Evolutionary conservation across 1,139 yeast species (phyloP).

Genomic region (Kurtzmaniella quercitrusa): DNA sequence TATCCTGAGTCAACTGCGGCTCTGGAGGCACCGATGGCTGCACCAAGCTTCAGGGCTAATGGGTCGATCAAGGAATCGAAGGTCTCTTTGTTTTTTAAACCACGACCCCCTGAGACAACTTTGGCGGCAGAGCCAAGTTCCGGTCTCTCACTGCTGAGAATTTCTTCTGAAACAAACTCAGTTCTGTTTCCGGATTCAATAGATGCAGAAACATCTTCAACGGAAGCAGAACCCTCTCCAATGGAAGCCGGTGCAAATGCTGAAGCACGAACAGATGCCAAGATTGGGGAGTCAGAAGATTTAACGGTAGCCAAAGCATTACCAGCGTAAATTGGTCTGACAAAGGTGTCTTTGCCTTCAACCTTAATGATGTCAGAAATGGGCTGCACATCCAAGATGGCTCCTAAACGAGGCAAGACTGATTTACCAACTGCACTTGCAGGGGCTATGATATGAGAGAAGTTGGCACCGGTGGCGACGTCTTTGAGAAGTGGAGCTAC

Average conservation of each 20-base stretch:
- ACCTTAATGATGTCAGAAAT: constrained; percentile 75
- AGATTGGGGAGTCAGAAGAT: constrained; percentile 58
- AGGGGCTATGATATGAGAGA: constrained; percentile 74
- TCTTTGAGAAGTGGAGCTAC: constrained; percentile 55
- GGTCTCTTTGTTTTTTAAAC: constrained; percentile 83
- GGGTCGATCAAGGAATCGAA: constrained; percentile 79
- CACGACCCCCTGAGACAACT: constrained; percentile 93
- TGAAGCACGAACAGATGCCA: constrained; percentile 79
- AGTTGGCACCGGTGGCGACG: constrained; percentile 33
- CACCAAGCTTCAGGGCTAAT: constrained; percentile 77
- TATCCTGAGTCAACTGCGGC: constrained; percentile 97
- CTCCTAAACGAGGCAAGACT: constrained; percentile 82
- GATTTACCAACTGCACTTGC: constrained; percentile 88
- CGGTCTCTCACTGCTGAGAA: constrained; percentile 81
- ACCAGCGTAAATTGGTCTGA: constrained; percentile 95
- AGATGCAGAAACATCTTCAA: constrained; percentile 46
- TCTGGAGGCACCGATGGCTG: constrained; percentile 97
- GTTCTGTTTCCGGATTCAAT: constrained; percentile 35
- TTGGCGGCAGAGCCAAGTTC: constrained; percentile 79
- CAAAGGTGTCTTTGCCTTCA: constrained; percentile 65
- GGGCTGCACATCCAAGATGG: constrained; percentile 83
- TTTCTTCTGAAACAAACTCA: constrained; percentile 67
- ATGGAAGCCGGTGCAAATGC: constrained; percentile 65
- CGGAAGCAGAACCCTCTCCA: constrained; percentile 24
- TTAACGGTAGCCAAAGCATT: constrained; percentile 85